phyloP scores from a whole-genome alignment of 148 eudicot genomes.

The Vaccinium darrowii region DNA sequence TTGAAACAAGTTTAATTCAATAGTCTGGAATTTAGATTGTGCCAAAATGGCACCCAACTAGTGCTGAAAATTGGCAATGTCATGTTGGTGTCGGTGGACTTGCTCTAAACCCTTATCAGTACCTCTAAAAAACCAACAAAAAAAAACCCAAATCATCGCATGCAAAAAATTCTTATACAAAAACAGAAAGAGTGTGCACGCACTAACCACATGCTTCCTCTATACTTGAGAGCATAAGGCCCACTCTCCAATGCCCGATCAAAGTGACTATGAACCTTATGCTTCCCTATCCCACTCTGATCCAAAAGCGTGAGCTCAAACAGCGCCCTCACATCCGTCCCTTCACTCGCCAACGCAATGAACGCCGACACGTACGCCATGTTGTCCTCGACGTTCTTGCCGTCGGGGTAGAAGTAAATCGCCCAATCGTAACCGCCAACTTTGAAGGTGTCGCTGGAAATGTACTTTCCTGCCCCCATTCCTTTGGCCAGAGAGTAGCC shows the following conservation, averaged over 20 bases:
- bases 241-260: conserved; percentile 84
- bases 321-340: conserved; percentile 90
- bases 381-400: conserved; percentile 80
- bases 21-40: too few relatives aligned
- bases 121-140: background rate
- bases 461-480: conserved; percentile 77
- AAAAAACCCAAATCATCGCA: background rate
- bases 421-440: conserved; percentile 97
- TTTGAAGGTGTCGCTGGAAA: conserved; percentile 64
- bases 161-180: background rate
- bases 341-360: conserved; percentile 84
- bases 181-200: background rate
- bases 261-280: conserved; percentile 89
- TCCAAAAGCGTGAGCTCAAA: conserved; percentile 81
- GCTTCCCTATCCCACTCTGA: conserved; percentile 70
- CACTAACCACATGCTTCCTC: conserved; percentile 94
- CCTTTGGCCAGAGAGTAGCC: conserved; percentile 91
- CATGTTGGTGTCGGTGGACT: too few relatives aligned
- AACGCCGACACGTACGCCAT: conserved; percentile 74
- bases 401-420: conserved; percentile 87
- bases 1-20: too few relatives aligned
- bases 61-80: too few relatives aligned
- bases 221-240: conserved; percentile 81
- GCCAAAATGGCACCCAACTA: too few relatives aligned
- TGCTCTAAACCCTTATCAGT: background rate